Evolutionary conservation across 495 filamentous ascomycete species (phyloP), one percentile per base, ranked within the genome.

Genomic region (Friedmanniomyces simplex): DNA sequence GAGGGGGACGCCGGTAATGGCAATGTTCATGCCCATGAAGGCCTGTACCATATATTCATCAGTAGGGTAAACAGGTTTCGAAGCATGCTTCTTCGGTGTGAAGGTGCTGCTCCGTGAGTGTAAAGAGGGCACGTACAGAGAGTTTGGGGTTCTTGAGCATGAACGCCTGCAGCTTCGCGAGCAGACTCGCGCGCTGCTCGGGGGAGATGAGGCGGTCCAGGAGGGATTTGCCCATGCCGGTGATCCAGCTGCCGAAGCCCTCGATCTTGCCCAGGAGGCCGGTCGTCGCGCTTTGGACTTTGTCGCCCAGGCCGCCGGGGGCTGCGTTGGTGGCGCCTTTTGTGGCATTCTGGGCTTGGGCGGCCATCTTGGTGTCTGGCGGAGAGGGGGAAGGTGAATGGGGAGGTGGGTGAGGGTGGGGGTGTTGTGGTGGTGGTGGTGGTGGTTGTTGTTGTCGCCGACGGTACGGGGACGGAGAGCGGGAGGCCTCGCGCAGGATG

Each of bases 1-100:
- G 52, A 87, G 32, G 13, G 85, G 84, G 51, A 85, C 59, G 46
- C 77, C 71, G 10, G 78, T 79, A 39, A 84, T 71, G 55, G 73
- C 65, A 28, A 81, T 52, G 60, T 87, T 81, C 10, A 72, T 72
- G 42, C 75, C 67, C 45, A 85, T 61, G 66, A 86, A 82, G 50
- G 78, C 63, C 69, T 69, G 50, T 18, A 36, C 20, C 11, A 34
- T 36, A 36, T 16, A 43, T 43, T n/a, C 39, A 52, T 32, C 13
- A 52, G 20, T 4, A 25, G 24, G n/a, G n/a, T n/a, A n/a, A n/a
- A n/a, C n/a, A n/a, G n/a, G n/a, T n/a, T n/a, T n/a, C n/a, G n/a
- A n/a, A n/a, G n/a, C n/a, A n/a, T n/a, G n/a, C n/a, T n/a, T n/a
- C n/a, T n/a, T n/a, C n/a, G n/a, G n/a, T n/a, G n/a, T n/a, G n/a